Percentiles rank a stretch among this genome's conserved stretches.
Conservation (phyloP, 2,329 filamentous ascomycete species). For the Cladosporium austrohemisphaericum region DNA sequence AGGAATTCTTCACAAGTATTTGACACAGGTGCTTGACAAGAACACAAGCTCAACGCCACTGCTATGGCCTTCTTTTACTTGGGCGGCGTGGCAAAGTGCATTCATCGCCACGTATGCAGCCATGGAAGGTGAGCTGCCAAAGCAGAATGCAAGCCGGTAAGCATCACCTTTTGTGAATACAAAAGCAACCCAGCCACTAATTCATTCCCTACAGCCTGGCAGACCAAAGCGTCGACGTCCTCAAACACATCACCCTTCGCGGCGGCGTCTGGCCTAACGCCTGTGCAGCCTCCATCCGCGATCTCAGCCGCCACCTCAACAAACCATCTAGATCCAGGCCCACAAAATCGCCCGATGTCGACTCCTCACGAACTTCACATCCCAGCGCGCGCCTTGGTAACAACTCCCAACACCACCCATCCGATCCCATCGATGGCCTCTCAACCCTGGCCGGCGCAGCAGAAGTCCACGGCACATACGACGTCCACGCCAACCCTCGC, state of each 20-base stretch:
- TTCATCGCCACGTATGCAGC: conserved; percentile 52
- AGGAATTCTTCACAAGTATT: conserved; percentile 33
- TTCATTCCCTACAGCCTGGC: conserved; percentile 9
- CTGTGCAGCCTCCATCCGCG: conserved; percentile 18
- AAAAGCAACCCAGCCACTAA: neutral
- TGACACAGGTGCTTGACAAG: conserved; percentile 4
- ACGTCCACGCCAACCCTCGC: neutral
- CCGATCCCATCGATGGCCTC: conserved; percentile 7
- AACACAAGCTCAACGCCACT: conserved; percentile 24
- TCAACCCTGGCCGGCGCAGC: conserved; percentile 12
- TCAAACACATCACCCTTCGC: conserved; percentile 16
- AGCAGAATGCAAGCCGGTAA: conserved; percentile 40
- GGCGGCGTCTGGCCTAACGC: conserved; percentile 20
- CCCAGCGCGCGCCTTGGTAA: neutral
- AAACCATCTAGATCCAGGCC: neutral
- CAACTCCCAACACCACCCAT: neutral
- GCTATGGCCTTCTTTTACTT: conserved; percentile 52
- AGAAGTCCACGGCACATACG: conserved; percentile 11
- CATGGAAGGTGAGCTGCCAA: conserved; percentile 43
- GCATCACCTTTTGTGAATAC: conserved; percentile 1
- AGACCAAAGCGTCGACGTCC: conserved; percentile 16
- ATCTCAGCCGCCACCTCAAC: conserved; percentile 14
- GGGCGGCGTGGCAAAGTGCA: conserved; percentile 53
- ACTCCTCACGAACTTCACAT: neutral
- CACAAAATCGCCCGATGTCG: neutral